Conservation (phyloP, 1,139 yeast species). For the Pneumocystis wakefieldiae region DNA sequence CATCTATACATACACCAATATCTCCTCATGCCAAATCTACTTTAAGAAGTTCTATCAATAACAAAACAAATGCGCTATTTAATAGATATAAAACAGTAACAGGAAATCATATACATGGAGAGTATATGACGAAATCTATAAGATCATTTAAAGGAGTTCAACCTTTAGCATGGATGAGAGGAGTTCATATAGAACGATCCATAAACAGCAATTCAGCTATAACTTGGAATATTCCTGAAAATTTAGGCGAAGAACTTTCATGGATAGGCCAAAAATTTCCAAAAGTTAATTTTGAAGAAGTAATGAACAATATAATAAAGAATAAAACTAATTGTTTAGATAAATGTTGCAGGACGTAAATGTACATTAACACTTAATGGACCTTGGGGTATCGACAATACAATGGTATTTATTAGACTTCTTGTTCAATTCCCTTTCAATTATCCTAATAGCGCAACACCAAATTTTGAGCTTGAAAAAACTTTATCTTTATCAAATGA, state of each 20-base stretch:
- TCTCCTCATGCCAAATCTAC: background rate
- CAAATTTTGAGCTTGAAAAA: constrained; percentile 59
- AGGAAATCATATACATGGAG: background rate
- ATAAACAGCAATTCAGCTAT: constrained; percentile 27
- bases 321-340: constrained; percentile 19
- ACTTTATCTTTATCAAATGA: constrained; percentile 47
- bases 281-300: constrained; percentile 61
- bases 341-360: constrained; percentile 74
- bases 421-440: constrained; percentile 50
- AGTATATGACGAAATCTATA: constrained; percentile 5
- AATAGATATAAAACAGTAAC: background rate
- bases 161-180: constrained; percentile 86
- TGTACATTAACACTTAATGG: constrained; percentile 64
- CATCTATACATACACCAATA: background rate
- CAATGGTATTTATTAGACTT: constrained; percentile 54
- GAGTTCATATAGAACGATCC: constrained; percentile 56
- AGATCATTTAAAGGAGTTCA: constrained; percentile 1
- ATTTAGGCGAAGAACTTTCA: constrained; percentile 82
- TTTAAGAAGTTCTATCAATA: background rate
- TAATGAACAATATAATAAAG: background rate
- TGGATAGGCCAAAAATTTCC: constrained; percentile 84
- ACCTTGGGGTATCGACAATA: constrained; percentile 43
- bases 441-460: constrained; percentile 48
- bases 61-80: background rate
- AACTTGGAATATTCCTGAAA: constrained; percentile 33